These are phyloP conservation scores for Trichophyton verrucosum DNA, from an alignment of 2,329 filamentous ascomycete genomes.

Conservation along the genomic window DNA sequence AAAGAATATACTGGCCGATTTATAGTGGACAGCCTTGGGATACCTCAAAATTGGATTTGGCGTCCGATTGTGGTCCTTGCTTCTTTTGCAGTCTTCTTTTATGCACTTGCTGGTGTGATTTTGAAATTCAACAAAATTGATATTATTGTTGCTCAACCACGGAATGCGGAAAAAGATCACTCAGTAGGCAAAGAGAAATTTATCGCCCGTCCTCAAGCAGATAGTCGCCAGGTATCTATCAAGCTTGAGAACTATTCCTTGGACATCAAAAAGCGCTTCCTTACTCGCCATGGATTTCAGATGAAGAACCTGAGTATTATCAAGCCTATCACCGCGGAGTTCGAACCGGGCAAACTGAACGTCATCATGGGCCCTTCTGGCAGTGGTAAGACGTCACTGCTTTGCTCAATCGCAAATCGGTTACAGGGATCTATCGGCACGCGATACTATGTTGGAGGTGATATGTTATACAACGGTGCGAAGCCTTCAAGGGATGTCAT, in stretches of 20 bases:
- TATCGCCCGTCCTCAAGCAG: conserved; percentile 39
- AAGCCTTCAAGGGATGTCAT: conserved; percentile 56
- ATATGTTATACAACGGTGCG: conserved; percentile 57
- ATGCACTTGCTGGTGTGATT: conserved; percentile 47
- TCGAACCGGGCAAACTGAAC: conserved; percentile 57
- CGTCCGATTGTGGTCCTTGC: conserved; percentile 52
- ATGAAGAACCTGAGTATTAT: conserved; percentile 42
- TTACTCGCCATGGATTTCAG: conserved; percentile 33
- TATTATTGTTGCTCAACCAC: conserved; percentile 55
- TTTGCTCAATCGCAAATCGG: conserved; percentile 60
- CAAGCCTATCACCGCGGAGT: conserved; percentile 53
- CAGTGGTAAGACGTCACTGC: conserved; percentile 60
- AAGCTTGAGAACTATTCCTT: conserved; percentile 53
- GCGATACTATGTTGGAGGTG: conserved; percentile 49
- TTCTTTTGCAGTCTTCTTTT: conserved; percentile 52
- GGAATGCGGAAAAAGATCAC: conserved; percentile 46
- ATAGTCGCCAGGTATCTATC: conserved; percentile 52
- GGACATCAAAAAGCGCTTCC: conserved; percentile 49
- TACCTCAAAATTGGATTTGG: conserved; percentile 55
- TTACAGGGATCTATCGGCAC: conserved; percentile 51
- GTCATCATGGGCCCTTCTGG: conserved; percentile 72
- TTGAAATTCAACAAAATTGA: conserved; percentile 54
- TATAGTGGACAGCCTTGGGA: conserved; percentile 56
- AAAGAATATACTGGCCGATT: conserved; percentile 56
- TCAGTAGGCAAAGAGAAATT: conserved; percentile 62